These are phyloP conservation scores for Punica granatum DNA, from an alignment of 345 rosid species.

Conservation along the genomic window DNA sequence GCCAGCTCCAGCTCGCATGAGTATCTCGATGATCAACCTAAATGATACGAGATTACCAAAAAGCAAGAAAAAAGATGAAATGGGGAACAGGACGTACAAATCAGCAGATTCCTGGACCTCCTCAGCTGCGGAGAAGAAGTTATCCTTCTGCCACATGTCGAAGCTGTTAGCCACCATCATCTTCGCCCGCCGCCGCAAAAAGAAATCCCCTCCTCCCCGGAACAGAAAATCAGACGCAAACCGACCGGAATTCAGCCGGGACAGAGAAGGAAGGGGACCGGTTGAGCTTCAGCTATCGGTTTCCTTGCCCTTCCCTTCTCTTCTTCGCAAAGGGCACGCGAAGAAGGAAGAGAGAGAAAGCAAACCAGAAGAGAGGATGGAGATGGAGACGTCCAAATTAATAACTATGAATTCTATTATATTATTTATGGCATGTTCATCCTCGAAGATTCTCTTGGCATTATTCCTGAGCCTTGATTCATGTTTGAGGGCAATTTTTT, in stretches of 20 bases:
- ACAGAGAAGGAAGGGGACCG: neutral
- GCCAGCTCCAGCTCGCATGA: neutral
- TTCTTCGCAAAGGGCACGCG: slow-evolving; percentile 22
- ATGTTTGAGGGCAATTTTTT: slow-evolving; percentile 6
- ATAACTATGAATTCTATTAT: too few species aligned
- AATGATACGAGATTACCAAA: slow-evolving; percentile 1
- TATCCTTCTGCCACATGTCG: slow-evolving; percentile 82
- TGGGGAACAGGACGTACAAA: slow-evolving; percentile 38
- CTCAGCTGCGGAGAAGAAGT: slow-evolving; percentile 88
- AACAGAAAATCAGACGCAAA: neutral
- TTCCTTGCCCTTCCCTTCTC: slow-evolving; percentile 13
- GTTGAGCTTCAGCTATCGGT: neutral
- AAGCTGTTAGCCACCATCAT: slow-evolving; percentile 85
- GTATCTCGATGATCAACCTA: neutral
- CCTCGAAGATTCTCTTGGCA: too few species aligned
- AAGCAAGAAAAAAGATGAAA: neutral
- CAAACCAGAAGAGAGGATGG: neutral
- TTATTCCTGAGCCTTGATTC: slow-evolving; percentile 1
- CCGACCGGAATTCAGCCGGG: neutral
- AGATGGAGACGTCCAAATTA: slow-evolving; percentile 9
- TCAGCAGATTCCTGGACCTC: slow-evolving; percentile 92
- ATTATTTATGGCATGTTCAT: too few species aligned
- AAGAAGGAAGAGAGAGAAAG: slow-evolving; percentile 31
- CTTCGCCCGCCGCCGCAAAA: slow-evolving; percentile 19
- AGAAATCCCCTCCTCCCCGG: neutral